Percentiles rank a stretch among this genome's conserved stretches.
phyloP scores from a whole-genome alignment of 805 yeast species.

The Wickerhamomyces mucosus region DNA sequence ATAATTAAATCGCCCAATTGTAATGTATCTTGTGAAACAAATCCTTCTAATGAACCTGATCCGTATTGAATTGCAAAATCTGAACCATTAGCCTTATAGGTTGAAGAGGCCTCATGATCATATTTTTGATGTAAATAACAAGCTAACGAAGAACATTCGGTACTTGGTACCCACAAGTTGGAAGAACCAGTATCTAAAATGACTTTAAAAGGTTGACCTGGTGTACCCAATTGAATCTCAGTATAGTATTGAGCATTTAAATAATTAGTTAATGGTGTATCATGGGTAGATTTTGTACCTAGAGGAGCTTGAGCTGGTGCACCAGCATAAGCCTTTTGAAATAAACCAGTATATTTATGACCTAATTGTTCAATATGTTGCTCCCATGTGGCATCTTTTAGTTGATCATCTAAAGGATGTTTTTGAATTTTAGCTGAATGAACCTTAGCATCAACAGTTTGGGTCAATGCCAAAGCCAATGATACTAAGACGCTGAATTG shows the following conservation, averaged over 20 bases:
- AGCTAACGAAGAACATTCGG: conserved; percentile 86
- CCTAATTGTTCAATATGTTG: conserved; percentile 52
- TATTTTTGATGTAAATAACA: conserved; percentile 91
- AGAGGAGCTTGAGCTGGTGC: conserved; percentile 20
- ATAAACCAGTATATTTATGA: conserved; percentile 47
- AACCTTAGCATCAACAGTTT: conserved; percentile 42
- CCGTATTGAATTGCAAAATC: conserved; percentile 85
- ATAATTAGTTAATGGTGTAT: conserved; percentile 85
- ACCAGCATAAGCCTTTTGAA: conserved; percentile 35
- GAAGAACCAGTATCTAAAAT: conserved; percentile 95
- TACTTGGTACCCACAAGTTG: conserved; percentile 92
- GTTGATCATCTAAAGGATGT: conserved; percentile 45
- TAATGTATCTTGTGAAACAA: conserved; percentile 77
- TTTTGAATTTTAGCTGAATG: conserved; percentile 51
- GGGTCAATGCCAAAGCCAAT: conserved; percentile 17
- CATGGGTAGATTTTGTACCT: conserved; percentile 38
- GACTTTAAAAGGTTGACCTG: conserved; percentile 89
- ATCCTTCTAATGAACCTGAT: conserved; percentile 88
- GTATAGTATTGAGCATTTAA: conserved; percentile 94
- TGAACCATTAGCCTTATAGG: conserved; percentile 82
- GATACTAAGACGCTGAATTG: conserved; percentile 15
- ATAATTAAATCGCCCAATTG: conserved; percentile 77
- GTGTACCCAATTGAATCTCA: conserved; percentile 85
- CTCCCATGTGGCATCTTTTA: conserved; percentile 39
- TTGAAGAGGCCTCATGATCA: conserved; percentile 71